These are phyloP conservation scores for Neurospora sp. DNA, from an alignment of 495 filamentous ascomycete genomes.

Conservation along the genomic window DNA sequence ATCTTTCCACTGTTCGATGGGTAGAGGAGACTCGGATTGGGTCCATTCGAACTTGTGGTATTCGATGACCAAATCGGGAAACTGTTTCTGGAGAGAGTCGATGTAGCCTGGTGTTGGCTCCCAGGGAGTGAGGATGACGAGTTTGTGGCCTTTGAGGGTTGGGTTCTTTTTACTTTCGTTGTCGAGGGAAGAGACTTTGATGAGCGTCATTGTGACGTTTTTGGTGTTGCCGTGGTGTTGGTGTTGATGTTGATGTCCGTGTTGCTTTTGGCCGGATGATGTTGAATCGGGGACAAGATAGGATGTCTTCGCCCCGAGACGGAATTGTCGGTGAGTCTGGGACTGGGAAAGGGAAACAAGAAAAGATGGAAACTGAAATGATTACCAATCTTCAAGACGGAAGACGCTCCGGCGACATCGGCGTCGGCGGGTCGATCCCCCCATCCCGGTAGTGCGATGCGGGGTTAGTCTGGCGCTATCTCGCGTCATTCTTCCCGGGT, in stretches of 20 bases:
- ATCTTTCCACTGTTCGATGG: slow-evolving; percentile 41
- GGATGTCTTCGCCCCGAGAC: neutral
- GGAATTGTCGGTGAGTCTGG: neutral
- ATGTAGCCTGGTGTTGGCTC: slow-evolving; percentile 28
- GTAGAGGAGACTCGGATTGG: neutral
- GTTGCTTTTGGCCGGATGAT: neutral
- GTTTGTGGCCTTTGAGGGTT: slow-evolving; percentile 33
- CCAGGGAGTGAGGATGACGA: slow-evolving; percentile 37
- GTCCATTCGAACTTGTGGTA: slow-evolving; percentile 6
- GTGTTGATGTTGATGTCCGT: neutral
- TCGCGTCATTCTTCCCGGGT: neutral
- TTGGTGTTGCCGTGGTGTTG: neutral
- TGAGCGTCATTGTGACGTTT: neutral
- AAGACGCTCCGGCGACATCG: neutral
- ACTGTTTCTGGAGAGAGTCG: slow-evolving; percentile 34
- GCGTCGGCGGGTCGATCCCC: neutral
- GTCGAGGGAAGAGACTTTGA: neutral
- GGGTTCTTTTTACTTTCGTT: slow-evolving; percentile 13
- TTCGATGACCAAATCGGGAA: slow-evolving; percentile 41
- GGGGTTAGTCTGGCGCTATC: neutral
- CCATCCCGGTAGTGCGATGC: neutral
- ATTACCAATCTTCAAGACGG: neutral
- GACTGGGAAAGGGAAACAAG: no score
- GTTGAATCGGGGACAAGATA: neutral
- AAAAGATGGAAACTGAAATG: neutral